Evolutionary conservation across 2,329 filamentous ascomycete species (phyloP), one percentile per base, ranked within the genome.

Genomic region (Meredithiella fracta): DNA sequence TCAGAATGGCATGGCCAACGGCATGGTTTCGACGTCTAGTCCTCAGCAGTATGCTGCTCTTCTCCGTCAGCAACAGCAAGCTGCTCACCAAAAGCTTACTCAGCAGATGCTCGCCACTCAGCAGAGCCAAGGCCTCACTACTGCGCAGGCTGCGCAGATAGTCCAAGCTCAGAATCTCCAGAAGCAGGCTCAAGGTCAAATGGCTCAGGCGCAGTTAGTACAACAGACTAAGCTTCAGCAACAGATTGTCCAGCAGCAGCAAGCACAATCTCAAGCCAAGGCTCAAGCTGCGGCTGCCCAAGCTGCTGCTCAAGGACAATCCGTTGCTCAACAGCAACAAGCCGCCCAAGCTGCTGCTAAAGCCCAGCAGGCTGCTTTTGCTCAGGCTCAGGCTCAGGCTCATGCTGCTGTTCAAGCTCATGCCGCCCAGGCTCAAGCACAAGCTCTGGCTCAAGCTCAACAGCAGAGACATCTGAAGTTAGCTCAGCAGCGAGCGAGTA

Each of bases 11-110:
- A 70, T 76, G 54, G 68, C 73, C 15, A 76, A 73, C 53, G 71
- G 73, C 17, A 70, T 76, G 51, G 66, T 70, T 1, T 68, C 70
- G 17, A 73, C 73, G 0, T 69, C 71, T 1, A 77, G 74, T 57
- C 77, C 77, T 26, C 76, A 80, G 42, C 77, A 80, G 59, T 80
- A 80, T 62, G 77, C 77, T 1, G 76, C 78, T 56, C 67, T 80
- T 34, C 70, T 80, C 7, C 67, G 77, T 47, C 75, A 77, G 40
- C 77, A 80, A 74, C 78, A 59, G 26, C 58, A 59, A 40, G 57
- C 54, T 20, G 53, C 53, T 44, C 51, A 57, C 17, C 52, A 53
- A 29, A 54, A 58, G 69, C 68, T 59, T 67, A 68, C 66, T n/a
- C 61, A 62, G 17, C 62, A 62, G 59, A 14, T 26, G 7, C 3